A percentile compares a stretch with the other conserved stretches of the same genome.
phyloP scores from a whole-genome alignment of 129 eudicot genomes.

The Centrapalus pauciflorus region DNA sequence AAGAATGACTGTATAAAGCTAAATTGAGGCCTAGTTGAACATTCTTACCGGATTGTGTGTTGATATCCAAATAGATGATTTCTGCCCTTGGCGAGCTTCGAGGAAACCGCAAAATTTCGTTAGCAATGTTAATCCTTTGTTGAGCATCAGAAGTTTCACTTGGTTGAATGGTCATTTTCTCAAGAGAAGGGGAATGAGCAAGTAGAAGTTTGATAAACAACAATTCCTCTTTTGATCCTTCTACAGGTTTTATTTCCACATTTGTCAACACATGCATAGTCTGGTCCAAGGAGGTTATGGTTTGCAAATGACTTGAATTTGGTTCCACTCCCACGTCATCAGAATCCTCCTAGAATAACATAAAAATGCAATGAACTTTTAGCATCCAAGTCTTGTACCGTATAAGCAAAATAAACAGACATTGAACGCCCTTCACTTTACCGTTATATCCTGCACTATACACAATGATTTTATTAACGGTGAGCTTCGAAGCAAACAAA shows the following conservation, averaged over 20 bases:
- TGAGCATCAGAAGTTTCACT: neutral
- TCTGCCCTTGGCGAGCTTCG: constrained; percentile 22
- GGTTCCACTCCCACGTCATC: neutral
- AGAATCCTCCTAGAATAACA: neutral
- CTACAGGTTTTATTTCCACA: neutral
- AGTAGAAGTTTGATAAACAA: constrained; percentile 21
- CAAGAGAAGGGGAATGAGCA: constrained; percentile 15
- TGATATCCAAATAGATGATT: constrained; percentile 12
- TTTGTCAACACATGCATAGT: neutral
- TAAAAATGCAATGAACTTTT: neutral
- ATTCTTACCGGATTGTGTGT: neutral
- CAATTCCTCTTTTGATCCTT: constrained; percentile 7
- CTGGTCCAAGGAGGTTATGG: constrained; percentile 7
- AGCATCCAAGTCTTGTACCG: neutral
- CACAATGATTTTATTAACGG: no score
- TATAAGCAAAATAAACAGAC: neutral
- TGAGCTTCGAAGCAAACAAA: neutral
- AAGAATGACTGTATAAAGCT: no score
- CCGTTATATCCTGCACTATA: no score
- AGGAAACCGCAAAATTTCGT: constrained; percentile 14
- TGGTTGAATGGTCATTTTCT: neutral
- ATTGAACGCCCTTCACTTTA: no score
- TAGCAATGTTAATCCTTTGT: neutral
- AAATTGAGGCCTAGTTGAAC: no score
- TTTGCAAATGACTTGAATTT: neutral